Evolutionary conservation across 352 stramenopile species (phyloP), one percentile per base, ranked within the genome.

Genomic region (Pythium pectinolyticum): DNA sequence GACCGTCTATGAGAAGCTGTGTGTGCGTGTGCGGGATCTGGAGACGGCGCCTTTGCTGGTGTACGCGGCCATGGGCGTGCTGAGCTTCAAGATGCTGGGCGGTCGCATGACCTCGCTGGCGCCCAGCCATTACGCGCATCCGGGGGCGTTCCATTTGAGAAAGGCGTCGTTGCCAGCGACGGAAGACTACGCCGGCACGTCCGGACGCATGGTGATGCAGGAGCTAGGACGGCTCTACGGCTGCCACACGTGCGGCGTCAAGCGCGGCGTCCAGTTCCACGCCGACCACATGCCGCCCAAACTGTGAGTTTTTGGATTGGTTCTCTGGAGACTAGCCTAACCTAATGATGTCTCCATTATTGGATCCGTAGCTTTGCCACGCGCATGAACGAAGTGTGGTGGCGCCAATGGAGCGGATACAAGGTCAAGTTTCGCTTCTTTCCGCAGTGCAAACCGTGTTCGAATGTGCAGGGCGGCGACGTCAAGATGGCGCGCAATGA

Each of bases 201-300:
- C 85, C 19, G 82, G 86, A 45, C 76, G 83, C 49, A 77, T 75
- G 2, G 69, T 94, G 28, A 88, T 94, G 43, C 83, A 92, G 53
- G 76, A 90, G 66, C 91, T 94, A 53, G 86, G 86, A 1, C 73
- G 86, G 9, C 74, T 90, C 19, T 93, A 78, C 35, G 86, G 86
- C 19, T 95, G 86, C 66, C 86, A 95, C 63, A 95, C 86, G 22
- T 95, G 86, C 52, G 86, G 86, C 22, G 62, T 84, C 10, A 88
- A 87, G 63, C 70, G 59, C 9, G 79, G 74, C 8, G 73, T 86
- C 53, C 79, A 80, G 51, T 95, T 88, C 49, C 83, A 93, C 43
- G 86, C 81, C 45, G 86, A 95, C 55, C 86, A 95, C 71, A 90
- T 91, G 83, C 86, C 86, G 1, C 86, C 84, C n/a, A 92, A 88